Evolutionary conservation across 2,329 filamentous ascomycete species (phyloP), one percentile per base, ranked within the genome.

Genomic region (Aureobasidium sp.): DNA sequence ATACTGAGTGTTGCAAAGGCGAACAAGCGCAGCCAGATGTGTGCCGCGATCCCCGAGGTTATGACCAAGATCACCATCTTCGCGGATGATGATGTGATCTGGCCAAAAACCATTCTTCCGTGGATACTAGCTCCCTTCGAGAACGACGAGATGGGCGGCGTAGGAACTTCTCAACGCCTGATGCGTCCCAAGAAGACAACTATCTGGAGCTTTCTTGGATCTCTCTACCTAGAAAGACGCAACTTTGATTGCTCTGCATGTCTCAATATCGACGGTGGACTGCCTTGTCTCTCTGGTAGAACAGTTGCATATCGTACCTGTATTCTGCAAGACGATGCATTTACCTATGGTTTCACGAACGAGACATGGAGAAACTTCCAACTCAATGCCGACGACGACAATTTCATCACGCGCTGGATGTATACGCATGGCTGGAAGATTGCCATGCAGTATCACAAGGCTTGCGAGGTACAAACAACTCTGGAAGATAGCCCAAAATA

Each of bases 231-330:
- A 65, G 90, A 96, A 75, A 86, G 93, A 63, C 87, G 93, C 65
- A 97, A 97, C 76, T 97, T 97, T 73, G 93, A 97, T 75, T 96
- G 95, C 72, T 95, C 92, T 52, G 92, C 93, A 36, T 97, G 92
- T 61, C 93, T 95, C 74, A 90, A 93, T 77, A 88, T 97, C 57
- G 93, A 97, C 72, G 93, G 93, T 63, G 93, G 93, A 44, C 88
- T 95, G n/a, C 95, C 93, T 12, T 97, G 93, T 79, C 90, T 97
- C 80, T 97, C 93, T 51, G 93, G 93, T 63, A 87, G 93, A 47
- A 97, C 92, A 17, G 92, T 93, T 59, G 92, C 91, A 48, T 97
- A 97, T 77, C 88, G 91, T 52, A 91, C 90, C 11, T 85, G 89
- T 71, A 97, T 97, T 66, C 80, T 97, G 29, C 87, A 90, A 69